Base-by-base conservation (phyloP, 495 filamentous ascomycete genomes). In the Lophiotrema nucula region DNA sequence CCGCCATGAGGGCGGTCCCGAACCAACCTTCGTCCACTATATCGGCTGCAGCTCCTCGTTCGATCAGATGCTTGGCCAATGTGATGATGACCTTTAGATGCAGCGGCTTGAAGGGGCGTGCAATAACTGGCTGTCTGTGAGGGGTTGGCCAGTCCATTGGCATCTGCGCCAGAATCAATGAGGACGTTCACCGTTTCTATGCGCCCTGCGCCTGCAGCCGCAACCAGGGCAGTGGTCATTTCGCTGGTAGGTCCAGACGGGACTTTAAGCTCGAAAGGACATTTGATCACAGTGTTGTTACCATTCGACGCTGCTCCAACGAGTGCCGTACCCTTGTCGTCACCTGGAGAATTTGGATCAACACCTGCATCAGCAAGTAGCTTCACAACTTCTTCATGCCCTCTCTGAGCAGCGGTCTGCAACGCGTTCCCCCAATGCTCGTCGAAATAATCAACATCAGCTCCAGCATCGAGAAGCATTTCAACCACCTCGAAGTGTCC, bases 391-490 rank as follows among this genome's bases (percentile, higher is more conserved):
- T 55, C 57, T 2, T 24, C 19, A 26, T 66, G 44, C 5, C 64
- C 64, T 39, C 18, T 15, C 2, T 22, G 19, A 15, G 47, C 56
- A 3, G 65, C 53, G 19, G 39, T 27, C 27, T 68, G 68, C n/a
- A 51, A 8, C 15, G 31, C 31, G 31, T 35, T 35, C 8, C 31
- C 31, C 8, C 15, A 35, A 8, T 8, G 8, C 15, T 8, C 31
- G 31, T 15, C 15, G 8, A 8, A 15, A 35, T 8, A 8, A 15
- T 35, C 22, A 12, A 67, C 54, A 31, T 67, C 58, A 15, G 67
- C 67, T 18, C 67, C 67, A 25, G 6, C 45, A n/a, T 53, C 37
- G 5, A 70, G 27, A 12, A 70, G 46, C 28, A 59, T 3, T 28
- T 63, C 8, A 5, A 67, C 47, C n/a, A 67, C 22, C 22, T 61